Conservation (phyloP, 2,329 filamentous ascomycete species). For the Colletotrichum sp. region DNA sequence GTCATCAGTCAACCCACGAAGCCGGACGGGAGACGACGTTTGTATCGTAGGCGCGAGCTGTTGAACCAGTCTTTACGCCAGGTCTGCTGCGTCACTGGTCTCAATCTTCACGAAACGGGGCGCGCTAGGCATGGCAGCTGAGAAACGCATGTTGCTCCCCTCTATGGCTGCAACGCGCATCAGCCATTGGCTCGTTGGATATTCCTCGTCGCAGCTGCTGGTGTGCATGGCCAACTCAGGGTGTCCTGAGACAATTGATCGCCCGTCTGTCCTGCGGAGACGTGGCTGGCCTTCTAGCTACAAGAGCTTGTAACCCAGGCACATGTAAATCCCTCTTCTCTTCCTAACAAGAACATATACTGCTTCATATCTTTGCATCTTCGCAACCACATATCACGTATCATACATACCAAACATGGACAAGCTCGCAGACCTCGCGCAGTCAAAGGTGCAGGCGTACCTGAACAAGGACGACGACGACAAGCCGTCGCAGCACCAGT, state of each 20-base stretch:
- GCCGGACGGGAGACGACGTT: neutral
- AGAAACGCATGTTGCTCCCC: neutral
- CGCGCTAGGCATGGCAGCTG: neutral
- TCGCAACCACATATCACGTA: neutral
- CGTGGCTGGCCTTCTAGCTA: neutral
- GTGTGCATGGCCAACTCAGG: constrained; percentile 15
- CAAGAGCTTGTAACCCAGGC: constrained; percentile 4
- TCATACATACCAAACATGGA: constrained; percentile 34
- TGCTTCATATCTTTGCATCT: neutral
- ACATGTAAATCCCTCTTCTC: neutral
- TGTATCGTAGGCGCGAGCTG: neutral
- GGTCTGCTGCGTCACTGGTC: neutral
- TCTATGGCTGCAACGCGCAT: constrained; percentile 7
- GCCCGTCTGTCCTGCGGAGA: constrained; percentile 10
- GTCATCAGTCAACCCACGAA: neutral
- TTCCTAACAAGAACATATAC: neutral
- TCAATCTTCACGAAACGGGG: neutral
- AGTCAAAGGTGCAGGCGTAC: constrained; percentile 38
- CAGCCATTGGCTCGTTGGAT: neutral
- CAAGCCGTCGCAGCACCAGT: constrained; percentile 25
- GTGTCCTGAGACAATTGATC: constrained; percentile 13
- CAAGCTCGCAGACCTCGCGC: constrained; percentile 34
- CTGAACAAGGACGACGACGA: constrained; percentile 33
- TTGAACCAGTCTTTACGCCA: neutral
- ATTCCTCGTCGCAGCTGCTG: neutral